Base-by-base conservation (phyloP, 2,329 filamentous ascomycete genomes). In the Monosporascus cannonballus region DNA sequence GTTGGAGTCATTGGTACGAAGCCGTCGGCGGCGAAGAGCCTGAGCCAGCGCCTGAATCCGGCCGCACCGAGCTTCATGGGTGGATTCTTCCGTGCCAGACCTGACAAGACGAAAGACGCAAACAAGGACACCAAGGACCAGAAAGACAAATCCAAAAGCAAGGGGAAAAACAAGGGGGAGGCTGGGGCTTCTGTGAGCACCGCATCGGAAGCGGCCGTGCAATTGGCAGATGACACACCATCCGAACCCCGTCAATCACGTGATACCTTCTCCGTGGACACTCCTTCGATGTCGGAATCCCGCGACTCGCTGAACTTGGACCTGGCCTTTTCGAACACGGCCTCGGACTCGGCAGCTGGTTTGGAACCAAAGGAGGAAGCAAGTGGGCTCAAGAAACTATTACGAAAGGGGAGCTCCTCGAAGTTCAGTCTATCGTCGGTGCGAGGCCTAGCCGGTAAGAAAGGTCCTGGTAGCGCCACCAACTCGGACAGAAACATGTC, bases 21-120 rank as follows among this genome's bases (percentile, higher is more conserved):
- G 3, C 90, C 87, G 2, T 72, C 73, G 4, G 68, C 66, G 6
- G 61, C 71, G 39, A 75, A 68, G 74, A 76, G 47, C 75, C 76
- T 63, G 73, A 85, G 65, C 69, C 84, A 68, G 72, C 85, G 70
- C 62, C 78, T 97, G 27, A 97, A 99, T 63, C 94, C 94, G 7
- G 83, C 89, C 6, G 94, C 93, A 0, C 92, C 92, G 8, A 89
- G 87, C 1, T 97, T 97, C 67, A 93, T 87, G 70, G 85, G 80
- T 9, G 80, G 85, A 38, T 82, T 94, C 54, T 81, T 84, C 61
- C 75, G 78, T 4, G 67, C 67, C 30, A 75, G 61, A 61, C 22
- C 65, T 58, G 59, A 64, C 20, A 67, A 57, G 45, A 65, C 66
- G 15, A 68, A 61, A 50, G 64, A 67, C 11, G 50, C 52, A 11